Conservation (phyloP, 345 rosid species). For the Triadica sebifera region DNA sequence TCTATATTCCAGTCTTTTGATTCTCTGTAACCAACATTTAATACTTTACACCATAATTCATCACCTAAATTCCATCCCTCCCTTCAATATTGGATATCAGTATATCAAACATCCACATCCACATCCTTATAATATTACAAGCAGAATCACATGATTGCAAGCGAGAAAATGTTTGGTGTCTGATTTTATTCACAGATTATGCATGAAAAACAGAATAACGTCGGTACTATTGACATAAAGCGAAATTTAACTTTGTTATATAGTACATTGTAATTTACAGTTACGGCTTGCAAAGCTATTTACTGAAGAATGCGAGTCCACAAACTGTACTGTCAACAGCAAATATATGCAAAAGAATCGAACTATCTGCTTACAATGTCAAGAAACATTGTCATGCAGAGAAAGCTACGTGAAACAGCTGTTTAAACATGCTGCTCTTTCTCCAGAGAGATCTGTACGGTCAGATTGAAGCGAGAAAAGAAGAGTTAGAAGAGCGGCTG, state of each 20-base stretch:
- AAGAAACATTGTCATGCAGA: neutral
- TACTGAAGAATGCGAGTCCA: neutral
- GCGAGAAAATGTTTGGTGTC: too few species aligned
- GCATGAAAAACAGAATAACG: neutral
- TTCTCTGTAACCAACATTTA: neutral
- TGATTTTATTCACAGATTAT: too few species aligned
- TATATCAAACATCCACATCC: too few species aligned
- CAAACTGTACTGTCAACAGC: conserved; percentile 8
- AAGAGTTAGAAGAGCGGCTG: neutral
- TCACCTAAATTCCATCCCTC: neutral
- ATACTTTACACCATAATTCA: neutral
- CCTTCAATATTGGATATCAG: too few species aligned
- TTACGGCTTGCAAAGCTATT: conserved; percentile 1
- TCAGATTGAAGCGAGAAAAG: neutral
- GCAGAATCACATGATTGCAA: too few species aligned
- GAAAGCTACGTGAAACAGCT: conserved; percentile 1
- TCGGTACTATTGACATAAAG: neutral
- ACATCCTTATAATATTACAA: too few species aligned
- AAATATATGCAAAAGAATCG: conserved; percentile 4
- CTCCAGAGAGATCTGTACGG: conserved; percentile 39
- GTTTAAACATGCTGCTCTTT: conserved; percentile 18
- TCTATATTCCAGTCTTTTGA: neutral
- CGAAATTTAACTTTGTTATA: neutral
- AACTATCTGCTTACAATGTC: neutral
- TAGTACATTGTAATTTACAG: conserved; percentile 18